Percentiles rank a stretch among this genome's conserved stretches.
Evolutionary conservation across 352 stramenopile genomes (phyloP).

Genomic region (Globisporangium mamillatum): DNA sequence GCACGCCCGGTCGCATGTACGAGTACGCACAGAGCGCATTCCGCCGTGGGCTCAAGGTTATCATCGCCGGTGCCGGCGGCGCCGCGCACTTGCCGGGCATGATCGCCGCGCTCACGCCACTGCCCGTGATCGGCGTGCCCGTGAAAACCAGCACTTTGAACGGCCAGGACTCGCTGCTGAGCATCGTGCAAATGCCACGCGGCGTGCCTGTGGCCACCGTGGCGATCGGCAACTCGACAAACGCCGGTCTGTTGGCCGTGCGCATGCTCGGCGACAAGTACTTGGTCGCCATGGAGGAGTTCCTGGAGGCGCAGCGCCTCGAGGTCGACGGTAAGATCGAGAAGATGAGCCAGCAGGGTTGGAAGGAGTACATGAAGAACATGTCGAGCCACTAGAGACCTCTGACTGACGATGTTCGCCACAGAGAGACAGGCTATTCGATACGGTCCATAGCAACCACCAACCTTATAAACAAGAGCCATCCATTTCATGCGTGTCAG

Average conservation of each 20-base stretch:
- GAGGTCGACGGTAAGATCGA: constrained; percentile 94
- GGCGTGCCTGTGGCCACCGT: constrained; percentile 98
- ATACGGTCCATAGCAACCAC: not conserved
- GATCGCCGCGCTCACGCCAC: constrained; percentile 84
- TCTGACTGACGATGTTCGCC: not conserved
- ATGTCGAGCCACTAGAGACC: constrained; percentile 46
- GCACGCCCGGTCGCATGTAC: constrained; percentile 96
- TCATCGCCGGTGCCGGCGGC: constrained; percentile 95
- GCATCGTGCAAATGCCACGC: constrained; percentile 99
- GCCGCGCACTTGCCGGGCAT: constrained; percentile 97
- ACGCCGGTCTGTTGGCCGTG: constrained; percentile 97
- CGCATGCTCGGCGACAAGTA: constrained; percentile 90
- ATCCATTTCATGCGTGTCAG: not conserved
- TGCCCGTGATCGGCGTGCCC: constrained; percentile 95
- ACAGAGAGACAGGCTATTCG: not conserved
- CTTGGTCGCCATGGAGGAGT: constrained; percentile 89
- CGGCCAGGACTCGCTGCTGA: constrained; percentile 96
- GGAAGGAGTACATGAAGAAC: constrained; percentile 88
- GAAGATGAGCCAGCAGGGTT: constrained; percentile 83
- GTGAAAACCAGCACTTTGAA: constrained; percentile 98
- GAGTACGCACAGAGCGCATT: constrained; percentile 92
- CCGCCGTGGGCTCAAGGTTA: constrained; percentile 89
- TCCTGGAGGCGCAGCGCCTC: constrained; percentile 90
- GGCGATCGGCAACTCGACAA: constrained; percentile 97
- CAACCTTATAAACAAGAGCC: not conserved